These are phyloP conservation scores for Trifolium fragiferum DNA, from an alignment of 306 rosid species.

Conservation along the genomic window DNA sequence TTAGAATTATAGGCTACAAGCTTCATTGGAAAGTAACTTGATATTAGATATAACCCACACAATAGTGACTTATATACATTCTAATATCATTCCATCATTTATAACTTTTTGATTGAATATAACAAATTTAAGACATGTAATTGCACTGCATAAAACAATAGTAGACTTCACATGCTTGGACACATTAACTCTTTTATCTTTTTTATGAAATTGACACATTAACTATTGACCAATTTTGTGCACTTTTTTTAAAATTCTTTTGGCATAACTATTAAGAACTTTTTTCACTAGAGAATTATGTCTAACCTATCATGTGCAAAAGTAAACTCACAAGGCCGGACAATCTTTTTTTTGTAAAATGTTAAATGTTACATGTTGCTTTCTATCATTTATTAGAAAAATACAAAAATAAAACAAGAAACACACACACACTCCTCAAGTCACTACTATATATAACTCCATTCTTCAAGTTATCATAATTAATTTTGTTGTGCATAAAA, in stretches of 20 bases:
- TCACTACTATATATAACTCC: not conserved
- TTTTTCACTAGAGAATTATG: not conserved
- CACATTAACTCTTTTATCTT: not conserved
- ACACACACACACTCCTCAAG: not conserved
- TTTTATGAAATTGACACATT: not conserved
- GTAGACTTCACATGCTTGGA: not conserved
- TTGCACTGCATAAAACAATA: not conserved
- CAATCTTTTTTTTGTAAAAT: not conserved
- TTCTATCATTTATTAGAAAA: conserved; percentile 25
- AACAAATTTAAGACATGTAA: not conserved
- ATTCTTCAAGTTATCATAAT: not conserved
- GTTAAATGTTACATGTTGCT: conserved; percentile 3
- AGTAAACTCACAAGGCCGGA: conserved; percentile 3
- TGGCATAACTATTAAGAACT: not conserved
- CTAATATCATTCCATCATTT: not conserved
- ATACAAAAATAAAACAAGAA: not conserved
- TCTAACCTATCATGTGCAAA: conserved; percentile 5
- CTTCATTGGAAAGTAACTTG: not conserved
- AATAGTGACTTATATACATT: not conserved
- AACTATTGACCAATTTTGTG: not conserved
- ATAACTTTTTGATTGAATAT: not conserved
- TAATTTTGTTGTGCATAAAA: conserved; percentile 5
- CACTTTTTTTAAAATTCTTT: not conserved
- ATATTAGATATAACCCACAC: not conserved
- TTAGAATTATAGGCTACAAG: not conserved